These are phyloP conservation scores for Tolypocladium nubicola DNA, from an alignment of 2,329 filamentous ascomycete genomes.

Conservation along the genomic window DNA sequence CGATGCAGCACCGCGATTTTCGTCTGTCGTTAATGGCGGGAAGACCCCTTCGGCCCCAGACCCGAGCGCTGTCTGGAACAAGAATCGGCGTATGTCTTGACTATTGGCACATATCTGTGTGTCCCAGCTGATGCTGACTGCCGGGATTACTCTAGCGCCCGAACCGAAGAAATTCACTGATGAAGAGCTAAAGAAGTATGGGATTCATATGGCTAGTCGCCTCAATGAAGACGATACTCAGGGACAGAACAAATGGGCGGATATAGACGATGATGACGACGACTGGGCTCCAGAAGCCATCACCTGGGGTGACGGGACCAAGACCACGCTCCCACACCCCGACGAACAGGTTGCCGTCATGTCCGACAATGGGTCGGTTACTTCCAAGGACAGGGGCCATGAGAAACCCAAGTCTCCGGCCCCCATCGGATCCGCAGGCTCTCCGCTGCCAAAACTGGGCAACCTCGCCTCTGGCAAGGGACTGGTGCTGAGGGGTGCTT, in stretches of 20 bases:
- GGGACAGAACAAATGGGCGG: constrained; percentile 77
- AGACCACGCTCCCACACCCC: constrained; percentile 59
- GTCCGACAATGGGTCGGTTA: constrained; percentile 14
- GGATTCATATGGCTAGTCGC: constrained; percentile 74
- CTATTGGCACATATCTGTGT: neutral
- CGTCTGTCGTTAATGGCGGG: constrained; percentile 40
- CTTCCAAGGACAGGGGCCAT: constrained; percentile 10
- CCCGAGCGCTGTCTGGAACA: constrained; percentile 74
- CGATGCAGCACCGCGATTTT: constrained; percentile 35
- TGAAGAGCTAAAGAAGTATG: constrained; percentile 77
- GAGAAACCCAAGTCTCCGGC: constrained; percentile 37
- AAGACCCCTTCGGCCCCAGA: constrained; percentile 55
- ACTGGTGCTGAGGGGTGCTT: constrained; percentile 52
- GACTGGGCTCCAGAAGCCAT: constrained; percentile 80
- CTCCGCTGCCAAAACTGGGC: constrained; percentile 32
- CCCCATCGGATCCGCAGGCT: constrained; percentile 21
- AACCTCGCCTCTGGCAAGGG: constrained; percentile 46
- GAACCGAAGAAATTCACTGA: constrained; percentile 78
- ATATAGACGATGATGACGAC: constrained; percentile 82
- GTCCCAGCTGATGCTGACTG: constrained; percentile 8
- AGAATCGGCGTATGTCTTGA: constrained; percentile 62
- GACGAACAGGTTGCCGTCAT: constrained; percentile 34
- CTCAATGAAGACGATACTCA: constrained; percentile 64
- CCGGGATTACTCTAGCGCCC: constrained; percentile 42
- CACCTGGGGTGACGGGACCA: constrained; percentile 82